A percentile compares a stretch with the other conserved stretches of the same genome.
phyloP scores from a whole-genome alignment of 176 grass and related monocot genomes.

The Eragrostis curvula region DNA sequence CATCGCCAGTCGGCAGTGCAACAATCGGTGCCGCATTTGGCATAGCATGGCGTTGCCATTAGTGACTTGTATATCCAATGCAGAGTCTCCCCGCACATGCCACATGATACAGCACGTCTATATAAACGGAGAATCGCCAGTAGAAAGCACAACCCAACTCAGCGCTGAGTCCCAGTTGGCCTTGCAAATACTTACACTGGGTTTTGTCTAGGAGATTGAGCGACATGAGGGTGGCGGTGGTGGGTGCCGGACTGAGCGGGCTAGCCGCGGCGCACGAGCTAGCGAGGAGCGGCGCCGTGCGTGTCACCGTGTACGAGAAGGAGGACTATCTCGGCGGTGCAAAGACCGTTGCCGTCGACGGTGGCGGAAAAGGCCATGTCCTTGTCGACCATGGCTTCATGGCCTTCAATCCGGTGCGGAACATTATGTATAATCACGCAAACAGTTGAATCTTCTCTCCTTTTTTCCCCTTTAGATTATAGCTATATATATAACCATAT shows the following conservation, averaged over 20 bases:
- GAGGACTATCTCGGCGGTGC: slow-evolving; percentile 80
- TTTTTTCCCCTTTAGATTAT: no score
- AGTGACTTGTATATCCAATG: no score
- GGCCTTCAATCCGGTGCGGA: slow-evolving; percentile 82
- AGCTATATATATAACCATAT: no score
- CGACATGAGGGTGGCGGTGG: slow-evolving; percentile 71
- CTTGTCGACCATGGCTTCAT: slow-evolving; percentile 87
- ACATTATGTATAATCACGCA: neutral
- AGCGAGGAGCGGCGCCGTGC: slow-evolving; percentile 25
- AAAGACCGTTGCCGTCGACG: slow-evolving; percentile 56
- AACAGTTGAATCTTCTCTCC: no score
- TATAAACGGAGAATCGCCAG: neutral
- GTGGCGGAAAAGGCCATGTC: slow-evolving; percentile 35
- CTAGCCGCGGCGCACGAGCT: slow-evolving; percentile 67
- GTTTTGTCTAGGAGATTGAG: neutral
- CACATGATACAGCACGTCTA: neutral
- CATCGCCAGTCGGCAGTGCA: no score
- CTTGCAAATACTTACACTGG: neutral
- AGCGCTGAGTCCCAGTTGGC: no score
- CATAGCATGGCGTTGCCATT: no score
- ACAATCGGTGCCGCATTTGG: no score
- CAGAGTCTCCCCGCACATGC: no score
- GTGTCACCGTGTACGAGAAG: slow-evolving; percentile 75
- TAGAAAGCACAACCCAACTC: neutral
- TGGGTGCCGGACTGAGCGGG: slow-evolving; percentile 84